A percentile compares a stretch with the other conserved stretches of the same genome.
Conservation (phyloP, 306 rosid genomes). For the Gynostemma pentaphyllum region DNA sequence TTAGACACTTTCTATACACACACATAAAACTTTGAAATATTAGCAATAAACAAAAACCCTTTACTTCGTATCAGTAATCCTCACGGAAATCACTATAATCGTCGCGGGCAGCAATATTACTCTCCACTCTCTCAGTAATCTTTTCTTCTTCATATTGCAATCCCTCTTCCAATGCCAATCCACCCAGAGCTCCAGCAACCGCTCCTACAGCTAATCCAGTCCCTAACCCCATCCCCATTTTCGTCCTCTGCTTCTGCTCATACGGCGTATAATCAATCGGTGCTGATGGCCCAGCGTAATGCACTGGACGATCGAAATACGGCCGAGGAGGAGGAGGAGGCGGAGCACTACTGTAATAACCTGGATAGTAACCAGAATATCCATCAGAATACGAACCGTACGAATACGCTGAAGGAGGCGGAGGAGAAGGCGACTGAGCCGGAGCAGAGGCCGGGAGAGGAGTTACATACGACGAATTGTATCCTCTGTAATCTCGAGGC, state of each 20-base stretch:
- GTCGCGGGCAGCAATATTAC: conserved; percentile 32
- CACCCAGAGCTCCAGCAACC: conserved; percentile 56
- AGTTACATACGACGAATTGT: conserved; percentile 29
- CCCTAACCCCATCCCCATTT: conserved; percentile 44
- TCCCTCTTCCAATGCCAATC: conserved; percentile 62
- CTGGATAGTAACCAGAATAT: conserved; percentile 37
- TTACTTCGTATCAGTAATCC: conserved; percentile 26
- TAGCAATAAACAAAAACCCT: too few relatives aligned
- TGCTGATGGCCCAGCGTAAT: conserved; percentile 44
- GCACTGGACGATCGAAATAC: conserved; percentile 40
- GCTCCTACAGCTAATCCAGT: conserved; percentile 72
- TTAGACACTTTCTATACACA: too few relatives aligned
- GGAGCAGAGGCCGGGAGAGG: conserved; percentile 9
- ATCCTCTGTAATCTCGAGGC: conserved; percentile 43
- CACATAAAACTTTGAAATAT: too few relatives aligned
- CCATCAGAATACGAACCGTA: conserved; percentile 47
- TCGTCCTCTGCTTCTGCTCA: conserved; percentile 44
- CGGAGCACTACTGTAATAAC: conserved; percentile 45
- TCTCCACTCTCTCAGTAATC: conserved; percentile 50
- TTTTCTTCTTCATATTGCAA: conserved; percentile 56
- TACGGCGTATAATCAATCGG: conserved; percentile 55
- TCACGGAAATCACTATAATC: conserved; percentile 40
- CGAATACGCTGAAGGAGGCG: conserved; percentile 35
- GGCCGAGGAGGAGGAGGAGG: conserved; percentile 64
- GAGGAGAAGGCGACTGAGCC: conserved; percentile 11